These are phyloP conservation scores for Carex pumila DNA, from an alignment of 176 grass and related monocot genomes.

Conservation along the genomic window DNA sequence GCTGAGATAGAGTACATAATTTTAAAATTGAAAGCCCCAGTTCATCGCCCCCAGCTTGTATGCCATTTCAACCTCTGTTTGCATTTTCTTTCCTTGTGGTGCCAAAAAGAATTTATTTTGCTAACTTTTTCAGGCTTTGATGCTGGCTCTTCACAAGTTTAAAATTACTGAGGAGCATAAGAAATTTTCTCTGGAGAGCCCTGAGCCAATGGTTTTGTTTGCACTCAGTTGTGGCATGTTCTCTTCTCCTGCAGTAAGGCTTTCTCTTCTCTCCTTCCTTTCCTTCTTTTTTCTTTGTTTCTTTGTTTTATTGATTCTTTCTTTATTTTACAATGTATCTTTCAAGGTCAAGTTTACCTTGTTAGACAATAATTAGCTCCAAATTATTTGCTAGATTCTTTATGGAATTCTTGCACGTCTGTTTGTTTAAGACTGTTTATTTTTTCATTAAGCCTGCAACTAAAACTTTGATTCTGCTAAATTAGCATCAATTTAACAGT, in stretches of 20 bases:
- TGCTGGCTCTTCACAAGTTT: slow-evolving; percentile 89
- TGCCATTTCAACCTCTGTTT: slow-evolving; percentile 4
- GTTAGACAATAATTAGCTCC: background rate
- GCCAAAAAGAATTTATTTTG: slow-evolving; percentile 34
- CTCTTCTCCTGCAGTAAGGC: slow-evolving; percentile 93
- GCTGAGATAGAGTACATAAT: slow-evolving; percentile 93
- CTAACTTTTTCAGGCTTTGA: slow-evolving; percentile 53
- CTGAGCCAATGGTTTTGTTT: slow-evolving; percentile 71
- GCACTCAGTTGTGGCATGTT: slow-evolving; percentile 89
- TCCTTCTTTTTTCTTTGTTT: background rate
- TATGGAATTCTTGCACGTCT: background rate
- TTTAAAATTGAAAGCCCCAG: slow-evolving; percentile 84
- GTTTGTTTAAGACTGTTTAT: background rate
- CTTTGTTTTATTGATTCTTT: background rate
- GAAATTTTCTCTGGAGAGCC: slow-evolving; percentile 54
- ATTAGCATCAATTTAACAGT: background rate
- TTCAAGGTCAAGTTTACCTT: slow-evolving; percentile 12
- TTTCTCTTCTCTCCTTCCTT: background rate
- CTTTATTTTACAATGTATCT: background rate
- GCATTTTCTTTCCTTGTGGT: slow-evolving; percentile 9
- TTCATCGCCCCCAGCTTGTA: slow-evolving; percentile 83
- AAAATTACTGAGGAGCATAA: slow-evolving; percentile 86
- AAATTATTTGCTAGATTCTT: background rate
- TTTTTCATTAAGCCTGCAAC: background rate
- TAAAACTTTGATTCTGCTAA: background rate